Evolutionary conservation across 164 flowering plant species (phyloP).

Genomic region (Tinospora cordifolia): DNA sequence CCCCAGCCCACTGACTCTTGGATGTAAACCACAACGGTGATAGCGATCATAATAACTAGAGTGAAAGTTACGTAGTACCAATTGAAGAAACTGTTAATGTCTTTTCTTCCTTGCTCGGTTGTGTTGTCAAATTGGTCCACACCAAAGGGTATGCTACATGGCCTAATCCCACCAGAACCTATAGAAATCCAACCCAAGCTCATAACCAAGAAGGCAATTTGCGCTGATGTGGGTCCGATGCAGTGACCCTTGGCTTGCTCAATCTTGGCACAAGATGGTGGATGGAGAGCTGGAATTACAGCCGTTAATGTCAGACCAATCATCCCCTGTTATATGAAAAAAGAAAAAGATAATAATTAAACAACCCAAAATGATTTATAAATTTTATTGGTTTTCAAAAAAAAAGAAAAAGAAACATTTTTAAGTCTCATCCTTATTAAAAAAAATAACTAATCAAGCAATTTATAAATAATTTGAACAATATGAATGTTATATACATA

Average conservation of each 20-base stretch:
- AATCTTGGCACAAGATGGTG: slow-evolving; percentile 33
- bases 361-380: too few relatives aligned
- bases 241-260: slow-evolving; percentile 24
- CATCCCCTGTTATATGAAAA: slow-evolving; percentile 75
- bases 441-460: too few relatives aligned
- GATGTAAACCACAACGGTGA: slow-evolving; percentile 63
- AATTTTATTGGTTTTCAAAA: too few relatives aligned
- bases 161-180: slow-evolving; percentile 70
- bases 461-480: too few relatives aligned
- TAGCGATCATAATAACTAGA: slow-evolving; percentile 39
- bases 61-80: slow-evolving; percentile 86
- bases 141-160: slow-evolving; percentile 80
- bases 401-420: too few relatives aligned
- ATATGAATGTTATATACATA: too few relatives aligned
- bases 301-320: slow-evolving; percentile 44
- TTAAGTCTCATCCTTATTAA: too few relatives aligned
- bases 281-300: slow-evolving; percentile 40
- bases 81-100: slow-evolving; percentile 71
- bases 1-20: slow-evolving; percentile 70
- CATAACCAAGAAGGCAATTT: slow-evolving; percentile 34
- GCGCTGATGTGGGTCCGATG: slow-evolving; percentile 27
- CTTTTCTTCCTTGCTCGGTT: slow-evolving; percentile 58
- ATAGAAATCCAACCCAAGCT: slow-evolving; percentile 39
- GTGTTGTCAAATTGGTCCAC: slow-evolving; percentile 71
- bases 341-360: too few relatives aligned